phyloP scores from a whole-genome alignment of 371 early-diverging fungal genomes.

The Saksenaea oblongispora region DNA sequence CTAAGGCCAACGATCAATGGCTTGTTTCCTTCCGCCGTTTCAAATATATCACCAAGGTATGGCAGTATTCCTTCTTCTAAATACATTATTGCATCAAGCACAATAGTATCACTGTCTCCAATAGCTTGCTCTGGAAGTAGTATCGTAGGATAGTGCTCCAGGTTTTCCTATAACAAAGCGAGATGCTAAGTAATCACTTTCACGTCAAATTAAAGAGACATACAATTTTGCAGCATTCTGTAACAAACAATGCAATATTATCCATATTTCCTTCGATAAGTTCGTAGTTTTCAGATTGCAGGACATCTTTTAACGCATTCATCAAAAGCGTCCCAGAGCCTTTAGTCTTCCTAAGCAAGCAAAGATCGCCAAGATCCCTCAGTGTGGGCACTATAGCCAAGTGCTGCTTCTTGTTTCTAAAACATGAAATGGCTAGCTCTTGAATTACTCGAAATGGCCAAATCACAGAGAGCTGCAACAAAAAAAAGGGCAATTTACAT shows the following conservation, averaged over 20 bases:
- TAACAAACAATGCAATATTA: neutral
- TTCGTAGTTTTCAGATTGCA: neutral
- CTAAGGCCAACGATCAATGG: neutral
- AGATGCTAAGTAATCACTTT: neutral
- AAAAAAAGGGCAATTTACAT: neutral
- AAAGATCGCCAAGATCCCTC: constrained; percentile 10
- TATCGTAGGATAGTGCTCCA: neutral
- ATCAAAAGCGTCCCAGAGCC: neutral
- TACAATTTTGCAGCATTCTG: neutral
- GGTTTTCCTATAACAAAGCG: neutral
- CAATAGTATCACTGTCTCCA: neutral
- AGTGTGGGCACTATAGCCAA: constrained; percentile 25
- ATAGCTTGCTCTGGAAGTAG: neutral
- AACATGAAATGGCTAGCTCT: constrained; percentile 11
- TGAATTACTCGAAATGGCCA: constrained; percentile 25
- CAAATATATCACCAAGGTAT: neutral
- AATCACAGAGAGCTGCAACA: constrained; percentile 22
- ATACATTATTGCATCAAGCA: neutral
- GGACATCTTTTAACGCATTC: constrained; percentile 4
- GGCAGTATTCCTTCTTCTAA: neutral
- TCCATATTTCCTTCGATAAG: neutral
- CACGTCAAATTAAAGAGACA: neutral
- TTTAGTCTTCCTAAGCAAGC: neutral
- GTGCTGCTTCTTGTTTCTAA: constrained; percentile 22
- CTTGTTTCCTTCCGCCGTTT: neutral